phyloP scores from a whole-genome alignment of 2,329 filamentous ascomycete genomes.

The Nemania sp. region DNA sequence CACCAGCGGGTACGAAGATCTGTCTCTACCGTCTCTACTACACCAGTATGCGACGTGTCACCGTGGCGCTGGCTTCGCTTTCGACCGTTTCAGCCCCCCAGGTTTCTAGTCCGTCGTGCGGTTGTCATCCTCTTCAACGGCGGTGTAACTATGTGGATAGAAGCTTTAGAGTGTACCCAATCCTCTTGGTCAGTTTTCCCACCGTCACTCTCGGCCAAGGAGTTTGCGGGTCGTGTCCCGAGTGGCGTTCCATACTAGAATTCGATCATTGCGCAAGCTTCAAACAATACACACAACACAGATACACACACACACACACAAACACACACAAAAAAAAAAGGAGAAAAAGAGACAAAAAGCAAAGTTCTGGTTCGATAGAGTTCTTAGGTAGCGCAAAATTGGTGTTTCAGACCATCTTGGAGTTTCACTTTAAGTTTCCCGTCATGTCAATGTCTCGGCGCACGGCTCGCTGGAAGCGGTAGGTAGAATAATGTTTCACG shows the following conservation, averaged over 20 bases:
- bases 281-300: constrained; percentile 29
- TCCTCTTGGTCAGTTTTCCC: constrained; percentile 14
- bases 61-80: constrained; percentile 32
- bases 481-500: constrained; percentile 27
- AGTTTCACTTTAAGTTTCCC: constrained; percentile 37
- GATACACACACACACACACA: constrained; percentile 22
- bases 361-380: constrained; percentile 24
- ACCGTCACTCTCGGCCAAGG: constrained; percentile 37
- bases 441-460: constrained; percentile 38
- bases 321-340: constrained; percentile 12
- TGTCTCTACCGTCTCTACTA: constrained; percentile 40
- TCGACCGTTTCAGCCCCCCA: constrained; percentile 35
- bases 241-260: constrained; percentile 37
- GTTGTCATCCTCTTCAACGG: constrained; percentile 14
- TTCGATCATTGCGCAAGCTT: constrained; percentile 37
- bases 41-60: constrained; percentile 47
- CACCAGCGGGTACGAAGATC: constrained; percentile 12
- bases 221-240: constrained; percentile 37
- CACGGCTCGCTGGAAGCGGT: constrained; percentile 27
- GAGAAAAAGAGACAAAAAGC: constrained; percentile 13
- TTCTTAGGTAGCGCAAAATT: constrained; percentile 26
- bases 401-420: constrained; percentile 31
- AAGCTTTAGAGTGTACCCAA: constrained; percentile 3
- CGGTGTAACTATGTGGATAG: constrained; percentile 8
- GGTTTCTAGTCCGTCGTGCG: constrained; percentile 9